A percentile compares a stretch with the other conserved stretches of the same genome.
phyloP scores from a whole-genome alignment of 2,329 filamentous ascomycete genomes.

The Scytalidium sp. region DNA sequence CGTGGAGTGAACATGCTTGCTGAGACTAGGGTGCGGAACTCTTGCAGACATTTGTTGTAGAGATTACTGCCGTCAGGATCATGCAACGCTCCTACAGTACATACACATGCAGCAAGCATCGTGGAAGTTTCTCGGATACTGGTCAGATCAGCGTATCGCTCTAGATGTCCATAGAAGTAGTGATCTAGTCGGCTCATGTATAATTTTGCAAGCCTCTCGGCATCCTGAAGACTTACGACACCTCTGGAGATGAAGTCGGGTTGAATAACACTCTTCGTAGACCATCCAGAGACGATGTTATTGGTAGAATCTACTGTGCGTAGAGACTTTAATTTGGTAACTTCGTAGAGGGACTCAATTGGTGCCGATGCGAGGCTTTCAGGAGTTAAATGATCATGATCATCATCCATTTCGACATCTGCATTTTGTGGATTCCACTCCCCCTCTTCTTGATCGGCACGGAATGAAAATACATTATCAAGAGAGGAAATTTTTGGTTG shows the following conservation, averaged over 20 bases:
- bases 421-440: neutral
- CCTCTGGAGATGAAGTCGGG: conserved; percentile 48
- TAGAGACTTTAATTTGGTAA: conserved; percentile 39
- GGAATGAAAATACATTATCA: neutral
- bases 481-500: neutral
- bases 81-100: conserved; percentile 56
- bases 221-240: conserved; percentile 39
- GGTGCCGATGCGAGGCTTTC: conserved; percentile 28
- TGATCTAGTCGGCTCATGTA: conserved; percentile 43
- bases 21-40: conserved; percentile 49
- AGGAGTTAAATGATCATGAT: neutral
- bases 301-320: conserved; percentile 10
- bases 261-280: neutral
- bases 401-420: neutral
- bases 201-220: conserved; percentile 35
- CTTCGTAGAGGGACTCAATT: conserved; percentile 46
- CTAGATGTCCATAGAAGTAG: conserved; percentile 46
- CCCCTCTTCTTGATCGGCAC: neutral
- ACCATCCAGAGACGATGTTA: neutral
- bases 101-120: conserved; percentile 50
- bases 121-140: conserved; percentile 52
- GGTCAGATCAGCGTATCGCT: conserved; percentile 41
- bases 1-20: conserved; percentile 50
- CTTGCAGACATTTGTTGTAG: conserved; percentile 47
- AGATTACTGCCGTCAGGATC: conserved; percentile 49